Base-by-base conservation (phyloP, 768 basidiomycete genomes). In the Leccinum truebloodii region DNA sequence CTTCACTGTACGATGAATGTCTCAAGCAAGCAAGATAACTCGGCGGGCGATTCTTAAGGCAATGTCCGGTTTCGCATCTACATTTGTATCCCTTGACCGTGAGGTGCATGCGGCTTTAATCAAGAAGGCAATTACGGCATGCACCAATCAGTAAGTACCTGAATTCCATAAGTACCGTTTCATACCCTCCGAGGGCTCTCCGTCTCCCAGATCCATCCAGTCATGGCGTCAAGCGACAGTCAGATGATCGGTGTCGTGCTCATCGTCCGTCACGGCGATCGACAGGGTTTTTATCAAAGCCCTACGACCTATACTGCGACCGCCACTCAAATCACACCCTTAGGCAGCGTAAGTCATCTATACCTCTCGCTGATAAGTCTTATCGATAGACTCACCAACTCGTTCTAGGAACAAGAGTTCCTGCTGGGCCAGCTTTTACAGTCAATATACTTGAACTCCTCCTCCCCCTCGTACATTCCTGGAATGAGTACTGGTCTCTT, bases 231-330 rank as follows among this genome's bases (percentile, higher is more conserved):
- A 4, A 48, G 24, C 41, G 55, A 67, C 54, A 65, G 73, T 59
- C 69, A 75, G 58, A 64, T 86, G 28, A 72, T 87, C 7, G 86
- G 86, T 48, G 83, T 81, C 24, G 79, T 87, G n/a, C 68, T 87
- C 44, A 69, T 87, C 54, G 69, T 79, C 35, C 80, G 86, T 57
- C 86, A 87, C 63, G 86, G 86, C 13, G 86, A 87, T 67, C 83
- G 86, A 41, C 73, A 75, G 71, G 86, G 85, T 0, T 89, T 89
- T 67, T 89, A 87, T 70, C 88, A 89, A 70, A 72, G 78, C 66
- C 85, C 86, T 8, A 75, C 71, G 3, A 82, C 82, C 1, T 88
- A 89, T 68, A 78, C 80, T 18, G 78, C 86, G 7, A 81, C 81
- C 8, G 71, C 73, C 41, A 88, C 88, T 1, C 69, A 77, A n/a